These are phyloP conservation scores for Cladobotryum protrusum DNA, from an alignment of 2,329 filamentous ascomycete species.

Conservation along the genomic window DNA sequence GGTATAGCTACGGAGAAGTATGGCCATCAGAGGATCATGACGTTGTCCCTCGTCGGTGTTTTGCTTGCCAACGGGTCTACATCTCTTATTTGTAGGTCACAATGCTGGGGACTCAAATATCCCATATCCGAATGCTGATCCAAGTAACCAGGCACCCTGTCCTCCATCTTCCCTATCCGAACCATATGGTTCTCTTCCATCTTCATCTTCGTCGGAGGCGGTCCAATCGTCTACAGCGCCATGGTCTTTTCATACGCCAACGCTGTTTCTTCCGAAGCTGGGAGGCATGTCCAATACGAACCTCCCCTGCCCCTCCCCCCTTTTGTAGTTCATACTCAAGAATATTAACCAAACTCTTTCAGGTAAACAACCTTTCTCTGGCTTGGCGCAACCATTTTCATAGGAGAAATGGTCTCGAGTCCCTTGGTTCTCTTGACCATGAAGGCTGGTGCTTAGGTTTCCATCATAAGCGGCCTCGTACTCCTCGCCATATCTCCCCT, in stretches of 20 bases:
- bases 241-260: conserved; percentile 16
- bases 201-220: conserved; percentile 17
- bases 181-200: conserved; percentile 12
- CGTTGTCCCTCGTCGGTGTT: conserved; percentile 12
- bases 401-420: conserved; percentile 13
- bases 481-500: not conserved
- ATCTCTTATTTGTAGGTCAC: conserved; percentile 5
- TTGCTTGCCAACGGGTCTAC: conserved; percentile 5
- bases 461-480: not conserved
- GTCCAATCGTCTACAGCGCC: conserved; percentile 13
- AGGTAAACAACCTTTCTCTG: conserved; percentile 16
- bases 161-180: conserved; percentile 13
- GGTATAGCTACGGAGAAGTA: conserved; percentile 16
- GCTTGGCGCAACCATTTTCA: conserved; percentile 12
- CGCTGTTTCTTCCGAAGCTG: conserved; percentile 5
- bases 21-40: conserved; percentile 12
- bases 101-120: not conserved
- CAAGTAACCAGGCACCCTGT: conserved; percentile 12
- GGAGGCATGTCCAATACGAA: conserved; percentile 1
- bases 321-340: not conserved
- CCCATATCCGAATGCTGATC: not conserved
- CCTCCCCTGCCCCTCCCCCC: not conserved
- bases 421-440: conserved; percentile 15
- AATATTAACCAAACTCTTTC: not conserved
- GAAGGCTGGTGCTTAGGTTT: conserved; percentile 11